A percentile compares a stretch with the other conserved stretches of the same genome.
Conservation (phyloP, 1,284 basidiomycete genomes). For the Tausonia pullulans region DNA sequence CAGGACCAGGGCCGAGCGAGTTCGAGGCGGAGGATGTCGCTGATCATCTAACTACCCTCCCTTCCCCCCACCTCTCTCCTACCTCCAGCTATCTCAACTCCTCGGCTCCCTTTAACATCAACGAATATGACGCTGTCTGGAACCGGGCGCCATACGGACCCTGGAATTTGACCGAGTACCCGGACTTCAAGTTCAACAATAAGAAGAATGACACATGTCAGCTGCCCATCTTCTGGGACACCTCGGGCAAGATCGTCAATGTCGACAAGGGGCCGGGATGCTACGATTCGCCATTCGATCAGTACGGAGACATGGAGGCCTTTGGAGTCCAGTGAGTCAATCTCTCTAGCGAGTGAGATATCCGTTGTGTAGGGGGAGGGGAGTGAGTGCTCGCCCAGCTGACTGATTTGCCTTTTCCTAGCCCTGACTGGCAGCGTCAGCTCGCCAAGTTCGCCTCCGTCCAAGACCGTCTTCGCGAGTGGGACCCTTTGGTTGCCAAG, state of each 20-base stretch:
- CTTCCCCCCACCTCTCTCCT: neutral
- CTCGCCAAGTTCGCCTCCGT: constrained; percentile 81
- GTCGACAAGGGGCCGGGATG: constrained; percentile 49
- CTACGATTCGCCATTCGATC: constrained; percentile 56
- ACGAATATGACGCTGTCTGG: constrained; percentile 64
- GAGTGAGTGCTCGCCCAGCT: too few relatives aligned
- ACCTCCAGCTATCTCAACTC: constrained; percentile 54
- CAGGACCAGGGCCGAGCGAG: neutral
- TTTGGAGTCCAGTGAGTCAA: constrained; percentile 68
- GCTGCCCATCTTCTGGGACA: constrained; percentile 65
- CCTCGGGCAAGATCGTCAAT: constrained; percentile 53
- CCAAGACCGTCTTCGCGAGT: constrained; percentile 21
- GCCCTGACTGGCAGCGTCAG: constrained; percentile 62
- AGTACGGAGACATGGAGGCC: constrained; percentile 87
- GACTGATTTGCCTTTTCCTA: constrained; percentile 1
- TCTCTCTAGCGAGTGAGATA: neutral
- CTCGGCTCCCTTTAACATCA: constrained; percentile 62
- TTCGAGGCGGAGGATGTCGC: neutral
- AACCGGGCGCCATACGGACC: constrained; percentile 63
- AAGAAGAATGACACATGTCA: constrained; percentile 57
- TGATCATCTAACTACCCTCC: neutral
- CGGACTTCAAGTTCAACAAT: constrained; percentile 49
- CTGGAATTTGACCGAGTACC: constrained; percentile 72
- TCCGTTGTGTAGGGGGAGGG: neutral
- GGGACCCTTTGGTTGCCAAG: constrained; percentile 26